A percentile compares a stretch with the other conserved stretches of the same genome.
phyloP scores from a whole-genome alignment of 805 yeast genomes.

The Wickerhamomyces ciferrii region DNA sequence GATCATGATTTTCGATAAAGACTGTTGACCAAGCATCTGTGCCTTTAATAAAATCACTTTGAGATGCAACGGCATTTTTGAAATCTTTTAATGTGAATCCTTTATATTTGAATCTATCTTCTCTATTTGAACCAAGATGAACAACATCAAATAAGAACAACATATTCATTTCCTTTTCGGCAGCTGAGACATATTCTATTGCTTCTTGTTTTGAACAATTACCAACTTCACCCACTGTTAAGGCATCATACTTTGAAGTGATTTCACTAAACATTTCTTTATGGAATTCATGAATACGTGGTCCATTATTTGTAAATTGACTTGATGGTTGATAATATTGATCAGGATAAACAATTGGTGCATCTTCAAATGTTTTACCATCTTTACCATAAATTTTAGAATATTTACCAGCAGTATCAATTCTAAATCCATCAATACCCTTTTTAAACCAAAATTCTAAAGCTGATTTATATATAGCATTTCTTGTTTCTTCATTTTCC shows the following conservation, averaged over 20 bases:
- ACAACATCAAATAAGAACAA: constrained; percentile 31
- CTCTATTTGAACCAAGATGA: constrained; percentile 32
- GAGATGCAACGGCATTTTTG: constrained; percentile 32
- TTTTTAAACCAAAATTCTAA: constrained; percentile 48
- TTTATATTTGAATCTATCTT: constrained; percentile 30
- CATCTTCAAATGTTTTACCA: constrained; percentile 36
- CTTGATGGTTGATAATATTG: constrained; percentile 34
- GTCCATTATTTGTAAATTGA: constrained; percentile 36
- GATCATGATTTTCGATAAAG: constrained; percentile 56
- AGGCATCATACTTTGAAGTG: constrained; percentile 40
- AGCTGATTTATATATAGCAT: constrained; percentile 38
- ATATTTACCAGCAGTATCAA: constrained; percentile 50
- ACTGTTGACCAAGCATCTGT: constrained; percentile 56
- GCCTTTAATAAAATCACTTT: constrained; percentile 34
- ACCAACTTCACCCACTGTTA: constrained; percentile 58
- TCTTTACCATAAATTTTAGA: constrained; percentile 29
- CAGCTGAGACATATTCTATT: constrained; percentile 34
- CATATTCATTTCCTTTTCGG: constrained; percentile 34
- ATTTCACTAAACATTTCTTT: constrained; percentile 41
- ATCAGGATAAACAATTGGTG: constrained; percentile 39
- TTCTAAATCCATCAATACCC: constrained; percentile 57
- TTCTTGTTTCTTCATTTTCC: constrained; percentile 37
- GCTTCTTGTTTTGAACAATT: constrained; percentile 35
- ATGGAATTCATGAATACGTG: constrained; percentile 54
- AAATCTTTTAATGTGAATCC: constrained; percentile 33